Base-by-base conservation (phyloP, 768 basidiomycete genomes). In the Tylopilus subfusipes region DNA sequence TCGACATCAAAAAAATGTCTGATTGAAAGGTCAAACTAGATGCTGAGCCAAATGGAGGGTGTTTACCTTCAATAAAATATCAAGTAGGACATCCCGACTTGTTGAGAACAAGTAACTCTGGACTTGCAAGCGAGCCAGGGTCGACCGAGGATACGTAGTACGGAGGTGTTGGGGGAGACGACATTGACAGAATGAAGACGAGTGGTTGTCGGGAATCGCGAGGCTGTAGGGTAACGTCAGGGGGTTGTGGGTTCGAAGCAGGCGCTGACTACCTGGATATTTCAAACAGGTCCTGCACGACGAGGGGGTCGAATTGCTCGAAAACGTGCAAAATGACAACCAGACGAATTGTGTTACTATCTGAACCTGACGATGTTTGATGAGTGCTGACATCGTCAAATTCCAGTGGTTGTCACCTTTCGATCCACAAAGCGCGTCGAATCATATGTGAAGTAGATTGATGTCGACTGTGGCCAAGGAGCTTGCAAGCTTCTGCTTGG, bases 271-370 rank as follows among this genome's bases (percentile, higher is more conserved):
- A 84, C 88, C 85, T 88, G 74, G 80, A 87, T 34, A 90, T 83
- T 50, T 85, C 78, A 39, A 90, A 81, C 18, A 90, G 62, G 60
- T 91, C 88, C 61, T 85, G 82, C 45, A 91, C 67, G 3, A 90
- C 76, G 2, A 58, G 50, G 0, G 80, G 70, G 52, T 88, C 86
- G 46, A 88, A 81, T 63, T 84, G 81, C 62, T 91, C 89, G 58
- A 92, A 89, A 52, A 88, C 84, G 52, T 89, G 86, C 21, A 91
- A 62, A 13, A 90, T 62, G 10, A 87, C 73, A 24, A 84, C 75
- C 4, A 91, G 76, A 34, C 76, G 78, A 12, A 62, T 68, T 5
- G 60, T 55, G 1, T 56, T 18, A 12, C 64, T 56, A 56, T 63
- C 50, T 38, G 58, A 51, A 16, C 50, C 60, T 64, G 39, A 40